phyloP scores from a whole-genome alignment of 2,329 filamentous ascomycete genomes.

The Colletotrichum simmondsii region DNA sequence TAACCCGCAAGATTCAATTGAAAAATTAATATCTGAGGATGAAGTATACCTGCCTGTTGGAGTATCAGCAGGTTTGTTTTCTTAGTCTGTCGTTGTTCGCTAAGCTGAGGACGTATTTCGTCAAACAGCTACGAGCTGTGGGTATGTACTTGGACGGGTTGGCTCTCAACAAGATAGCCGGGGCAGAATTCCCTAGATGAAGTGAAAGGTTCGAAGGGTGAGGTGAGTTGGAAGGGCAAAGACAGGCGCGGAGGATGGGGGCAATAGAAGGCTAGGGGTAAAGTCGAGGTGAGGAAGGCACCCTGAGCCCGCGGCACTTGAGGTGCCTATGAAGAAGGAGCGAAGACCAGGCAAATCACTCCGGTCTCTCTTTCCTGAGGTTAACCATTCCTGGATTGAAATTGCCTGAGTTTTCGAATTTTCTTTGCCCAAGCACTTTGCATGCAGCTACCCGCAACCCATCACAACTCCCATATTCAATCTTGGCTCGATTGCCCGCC shows the following conservation, averaged over 20 bases:
- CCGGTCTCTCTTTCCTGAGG: not conserved
- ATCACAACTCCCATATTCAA: not conserved
- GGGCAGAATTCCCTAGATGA: not conserved
- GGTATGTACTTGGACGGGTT: too few relatives aligned
- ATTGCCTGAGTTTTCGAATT: not conserved
- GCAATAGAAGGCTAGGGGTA: not conserved
- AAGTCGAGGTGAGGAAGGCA: not conserved
- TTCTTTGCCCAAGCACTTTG: not conserved
- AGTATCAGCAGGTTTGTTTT: too few relatives aligned
- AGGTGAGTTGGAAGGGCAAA: too few relatives aligned
- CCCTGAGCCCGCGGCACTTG: too few relatives aligned
- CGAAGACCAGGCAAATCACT: too few relatives aligned
- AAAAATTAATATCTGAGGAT: not conserved
- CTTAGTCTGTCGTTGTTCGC: too few relatives aligned
- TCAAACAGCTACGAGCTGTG: too few relatives aligned
- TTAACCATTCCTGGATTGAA: not conserved
- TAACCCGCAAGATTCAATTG: not conserved
- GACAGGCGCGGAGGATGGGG: not conserved
- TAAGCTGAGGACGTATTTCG: too few relatives aligned
- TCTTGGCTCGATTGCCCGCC: not conserved
- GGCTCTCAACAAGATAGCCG: not conserved
- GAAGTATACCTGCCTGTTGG: not conserved
- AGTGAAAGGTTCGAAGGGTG: not conserved
- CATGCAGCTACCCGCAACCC: not conserved
- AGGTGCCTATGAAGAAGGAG: not conserved